Evolutionary conservation across 2,329 filamentous ascomycete species (phyloP).

Genomic region (Zasmidium citrigriseum): DNA sequence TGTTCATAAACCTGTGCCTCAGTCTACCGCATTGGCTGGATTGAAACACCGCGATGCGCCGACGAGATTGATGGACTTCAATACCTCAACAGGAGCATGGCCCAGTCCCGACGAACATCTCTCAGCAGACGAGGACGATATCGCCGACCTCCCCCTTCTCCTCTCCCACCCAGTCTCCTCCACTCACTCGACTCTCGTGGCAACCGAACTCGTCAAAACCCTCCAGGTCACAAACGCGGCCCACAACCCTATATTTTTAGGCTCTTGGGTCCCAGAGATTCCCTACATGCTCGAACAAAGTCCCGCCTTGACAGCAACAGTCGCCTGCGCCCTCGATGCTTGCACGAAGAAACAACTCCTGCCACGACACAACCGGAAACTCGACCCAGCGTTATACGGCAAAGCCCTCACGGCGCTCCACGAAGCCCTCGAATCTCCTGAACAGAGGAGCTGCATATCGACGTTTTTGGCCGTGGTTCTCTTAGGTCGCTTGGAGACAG

Average conservation of each 20-base stretch:
- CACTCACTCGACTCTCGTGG: background rate
- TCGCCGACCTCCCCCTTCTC: background rate
- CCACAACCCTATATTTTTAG: background rate
- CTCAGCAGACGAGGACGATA: background rate
- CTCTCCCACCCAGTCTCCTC: background rate
- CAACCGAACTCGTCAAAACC: background rate
- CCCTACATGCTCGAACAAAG: constrained; percentile 1
- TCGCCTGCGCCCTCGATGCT: constrained; percentile 3
- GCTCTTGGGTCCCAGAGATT: background rate
- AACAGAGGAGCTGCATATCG: background rate
- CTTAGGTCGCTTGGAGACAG: background rate
- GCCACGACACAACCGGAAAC: background rate
- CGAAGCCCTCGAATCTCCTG: background rate
- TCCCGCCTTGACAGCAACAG: background rate
- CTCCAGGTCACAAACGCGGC: background rate
- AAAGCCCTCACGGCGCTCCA: background rate
- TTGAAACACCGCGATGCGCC: too few species aligned
- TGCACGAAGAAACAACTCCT: background rate
- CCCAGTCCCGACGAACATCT: background rate
- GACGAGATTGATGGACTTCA: too few species aligned
- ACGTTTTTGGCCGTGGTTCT: constrained; percentile 2
- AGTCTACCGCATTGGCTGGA: background rate
- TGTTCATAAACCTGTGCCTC: background rate
- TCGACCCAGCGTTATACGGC: background rate
- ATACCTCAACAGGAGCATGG: too few species aligned